A percentile compares a stretch with the other conserved stretches of the same genome.
Conservation (phyloP, 306 rosid species). For the barrel medic (Medicago truncatula) region MtrunA17r5.0-ANR NC_053046.1:36544001-36544500, state of each 20-base stretch:
- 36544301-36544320: not conserved
- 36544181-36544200: not conserved
- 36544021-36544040: too few relatives aligned
- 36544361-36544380: not conserved
- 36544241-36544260: not conserved
- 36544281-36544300: not conserved
- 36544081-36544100: too few relatives aligned
- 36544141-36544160: not conserved
- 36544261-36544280: not conserved
- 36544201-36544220: too few relatives aligned
- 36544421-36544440: not conserved
- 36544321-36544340: not conserved
- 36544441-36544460: not conserved
- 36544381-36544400: not conserved
- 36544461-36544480: not conserved
- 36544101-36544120: constrained; percentile 1
- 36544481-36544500: not conserved
- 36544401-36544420: not conserved
- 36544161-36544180: not conserved
- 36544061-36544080: too few relatives aligned
- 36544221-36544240: too few relatives aligned
- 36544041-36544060: too few relatives aligned
- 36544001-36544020: too few relatives aligned
- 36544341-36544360: not conserved
- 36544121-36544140: not conserved